Evolutionary conservation across 768 basidiomycete genomes (phyloP).

Genomic region (Psilocybe cyanescens): DNA sequence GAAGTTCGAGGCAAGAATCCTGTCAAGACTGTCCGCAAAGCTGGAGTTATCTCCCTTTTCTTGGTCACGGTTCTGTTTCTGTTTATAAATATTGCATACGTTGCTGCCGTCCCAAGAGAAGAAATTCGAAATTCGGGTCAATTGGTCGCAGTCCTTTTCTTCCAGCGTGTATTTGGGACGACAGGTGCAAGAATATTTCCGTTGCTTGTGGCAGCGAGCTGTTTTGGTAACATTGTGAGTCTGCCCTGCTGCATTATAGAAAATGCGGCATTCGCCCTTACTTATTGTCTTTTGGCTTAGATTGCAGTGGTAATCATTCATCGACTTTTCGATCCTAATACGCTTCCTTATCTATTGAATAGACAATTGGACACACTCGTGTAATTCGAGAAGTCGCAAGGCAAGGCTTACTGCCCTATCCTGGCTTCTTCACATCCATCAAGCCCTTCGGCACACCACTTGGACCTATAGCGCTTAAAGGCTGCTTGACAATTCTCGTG

Average conservation of each 20-base stretch:
- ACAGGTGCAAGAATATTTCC: constrained; percentile 32
- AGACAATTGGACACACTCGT: constrained; percentile 41
- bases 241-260: not conserved
- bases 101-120: constrained; percentile 37
- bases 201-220: constrained; percentile 34
- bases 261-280: not conserved
- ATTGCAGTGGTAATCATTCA: constrained; percentile 31
- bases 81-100: constrained; percentile 46
- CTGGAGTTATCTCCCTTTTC: constrained; percentile 43
- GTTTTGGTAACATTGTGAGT: constrained; percentile 41
- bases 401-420: constrained; percentile 55
- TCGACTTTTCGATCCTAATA: not conserved
- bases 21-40: constrained; percentile 47
- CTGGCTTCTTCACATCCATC: constrained; percentile 49
- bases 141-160: constrained; percentile 38
- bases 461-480: constrained; percentile 44
- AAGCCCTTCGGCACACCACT: constrained; percentile 53
- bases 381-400: constrained; percentile 55
- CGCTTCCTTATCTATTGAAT: not conserved
- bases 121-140: constrained; percentile 37
- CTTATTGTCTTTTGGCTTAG: constrained; percentile 15
- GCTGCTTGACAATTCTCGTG: constrained; percentile 40
- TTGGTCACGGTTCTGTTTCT: constrained; percentile 47
- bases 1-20: constrained; percentile 45
- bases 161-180: constrained; percentile 33